Evolutionary conservation across 1,139 yeast species (phyloP), one percentile per base, ranked within the genome.

Genomic region (Debaryomycetaceae sp.): DNA sequence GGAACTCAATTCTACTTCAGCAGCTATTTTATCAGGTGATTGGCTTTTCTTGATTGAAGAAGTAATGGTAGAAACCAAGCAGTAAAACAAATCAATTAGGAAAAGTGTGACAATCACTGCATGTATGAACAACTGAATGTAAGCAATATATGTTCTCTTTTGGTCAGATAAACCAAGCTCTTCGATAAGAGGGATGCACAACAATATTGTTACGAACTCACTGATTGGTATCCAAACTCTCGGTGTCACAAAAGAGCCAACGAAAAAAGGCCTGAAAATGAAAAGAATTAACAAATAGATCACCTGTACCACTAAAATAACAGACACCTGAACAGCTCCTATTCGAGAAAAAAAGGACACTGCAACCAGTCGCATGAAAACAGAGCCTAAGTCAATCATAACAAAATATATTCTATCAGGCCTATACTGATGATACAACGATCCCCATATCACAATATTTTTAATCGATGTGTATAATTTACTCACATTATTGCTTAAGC

Each of bases 401-500:
- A 69, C 65, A 48, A 58, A 78, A 41, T 55, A 59, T 1, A 73
- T 65, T 42, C 63, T 59, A 18, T 63, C 56, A 1, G 82, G 81
- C 19, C 66, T 64, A 49, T 70, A 74, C 26, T 63, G 62, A 43
- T 68, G 65, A 51, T 77, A 78, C 18, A 65, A 53, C 36, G 62
- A 62, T 3, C 74, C 67, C 81, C 81, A 78, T 2, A 68, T 44
- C 40, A 76, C 59, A 35, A 78, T 68, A 3, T 70, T 59, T 42
- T 63, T 70, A 40, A 75, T 62, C 2, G 79, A 75, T 1, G 79
- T 70, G 49, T 77, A 78, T 4, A 78, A 50, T 43, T 59, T 59
- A 7, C 62, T 48, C n/a, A 65, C 52, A 13, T 57, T 59, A n/a
- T 52, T 49, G 40, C 47, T 65, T 17, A 44, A 41, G 6, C 34